Conservation (phyloP, 1,284 basidiomycete species). For the Ceratobasidium papillatum region DNA sequence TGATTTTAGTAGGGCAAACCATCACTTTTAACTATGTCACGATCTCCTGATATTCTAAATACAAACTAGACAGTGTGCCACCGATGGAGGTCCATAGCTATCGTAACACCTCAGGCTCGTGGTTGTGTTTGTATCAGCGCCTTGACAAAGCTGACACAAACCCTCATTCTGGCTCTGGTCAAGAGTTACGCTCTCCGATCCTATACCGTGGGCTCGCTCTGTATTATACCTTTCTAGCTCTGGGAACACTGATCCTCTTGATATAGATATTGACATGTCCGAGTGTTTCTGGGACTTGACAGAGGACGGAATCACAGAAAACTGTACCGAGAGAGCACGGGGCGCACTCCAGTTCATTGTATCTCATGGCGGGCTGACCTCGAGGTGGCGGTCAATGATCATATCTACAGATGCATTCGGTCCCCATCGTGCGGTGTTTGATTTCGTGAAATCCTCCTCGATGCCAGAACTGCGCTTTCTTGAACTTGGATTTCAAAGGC, state of each 20-base stretch:
- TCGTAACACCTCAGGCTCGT: not conserved
- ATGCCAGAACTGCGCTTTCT: not conserved
- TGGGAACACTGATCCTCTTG: not conserved
- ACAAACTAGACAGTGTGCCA: not conserved
- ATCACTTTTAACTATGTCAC: too few relatives aligned
- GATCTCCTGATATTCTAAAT: not conserved
- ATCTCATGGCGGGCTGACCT: conserved; percentile 14
- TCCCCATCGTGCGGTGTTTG: not conserved
- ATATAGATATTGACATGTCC: conserved; percentile 20
- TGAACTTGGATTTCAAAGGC: not conserved
- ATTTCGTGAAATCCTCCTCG: not conserved
- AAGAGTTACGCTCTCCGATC: conserved; percentile 11
- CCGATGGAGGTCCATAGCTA: not conserved
- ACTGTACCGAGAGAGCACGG: not conserved
- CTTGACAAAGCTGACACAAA: not conserved
- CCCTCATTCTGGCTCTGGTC: not conserved
- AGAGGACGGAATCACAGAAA: not conserved
- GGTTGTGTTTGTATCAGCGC: too few relatives aligned
- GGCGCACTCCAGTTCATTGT: conserved; percentile 8
- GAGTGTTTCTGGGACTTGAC: not conserved
- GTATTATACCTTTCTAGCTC: conserved; percentile 14
- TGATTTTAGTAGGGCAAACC: not conserved
- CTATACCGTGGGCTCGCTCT: conserved; percentile 2
- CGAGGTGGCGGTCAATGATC: conserved; percentile 5
- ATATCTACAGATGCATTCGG: conserved; percentile 1